phyloP scores from a whole-genome alignment of 306 rosid species.

The Calophaca sinica region DNA sequence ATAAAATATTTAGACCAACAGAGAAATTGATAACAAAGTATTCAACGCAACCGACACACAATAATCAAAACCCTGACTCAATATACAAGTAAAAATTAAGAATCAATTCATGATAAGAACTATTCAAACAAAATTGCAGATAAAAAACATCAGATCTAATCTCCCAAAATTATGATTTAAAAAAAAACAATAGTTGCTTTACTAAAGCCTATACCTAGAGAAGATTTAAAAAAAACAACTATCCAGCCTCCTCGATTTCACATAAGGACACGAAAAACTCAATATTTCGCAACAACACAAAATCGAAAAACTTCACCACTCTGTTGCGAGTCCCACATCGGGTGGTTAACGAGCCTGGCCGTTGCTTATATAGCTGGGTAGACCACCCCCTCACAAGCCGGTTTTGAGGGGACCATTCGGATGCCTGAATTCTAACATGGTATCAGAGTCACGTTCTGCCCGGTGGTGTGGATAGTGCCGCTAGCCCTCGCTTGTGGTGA shows the following conservation, averaged over 20 bases:
- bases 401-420: too few relatives aligned
- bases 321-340: too few relatives aligned
- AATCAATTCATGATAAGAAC: constrained; percentile 6
- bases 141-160: constrained; percentile 51
- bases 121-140: constrained; percentile 26
- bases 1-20: constrained; percentile 33
- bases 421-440: too few relatives aligned
- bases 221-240: constrained; percentile 24
- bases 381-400: too few relatives aligned
- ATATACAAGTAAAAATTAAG: neutral
- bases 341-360: too few relatives aligned
- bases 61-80: constrained; percentile 41
- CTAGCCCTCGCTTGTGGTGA: too few relatives aligned
- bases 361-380: too few relatives aligned
- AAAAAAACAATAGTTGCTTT: constrained; percentile 21
- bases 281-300: constrained; percentile 7
- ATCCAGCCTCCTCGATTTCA: constrained; percentile 45
- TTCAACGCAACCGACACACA: constrained; percentile 43
- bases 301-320: constrained; percentile 45
- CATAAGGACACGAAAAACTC: constrained; percentile 18
- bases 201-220: neutral
- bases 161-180: constrained; percentile 40
- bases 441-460: too few relatives aligned
- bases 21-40: constrained; percentile 37
- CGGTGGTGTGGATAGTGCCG: too few relatives aligned